Conservation (phyloP, 768 basidiomycete genomes). For the Tulasnella sp. region DNA sequence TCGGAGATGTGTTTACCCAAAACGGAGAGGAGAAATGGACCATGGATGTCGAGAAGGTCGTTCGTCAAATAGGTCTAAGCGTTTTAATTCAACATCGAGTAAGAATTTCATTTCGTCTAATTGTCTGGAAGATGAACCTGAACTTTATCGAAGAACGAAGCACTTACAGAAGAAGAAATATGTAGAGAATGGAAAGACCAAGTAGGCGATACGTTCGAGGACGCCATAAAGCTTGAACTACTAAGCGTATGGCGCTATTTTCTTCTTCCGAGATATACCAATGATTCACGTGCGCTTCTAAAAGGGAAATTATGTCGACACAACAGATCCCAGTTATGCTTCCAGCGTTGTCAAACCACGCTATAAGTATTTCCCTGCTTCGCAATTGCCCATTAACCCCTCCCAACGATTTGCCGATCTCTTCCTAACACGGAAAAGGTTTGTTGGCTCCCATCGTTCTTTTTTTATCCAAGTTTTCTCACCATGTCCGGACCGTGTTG, state of each 20-base stretch:
- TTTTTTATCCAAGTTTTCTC: background rate
- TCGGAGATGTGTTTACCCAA: conserved; percentile 39
- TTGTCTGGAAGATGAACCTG: background rate
- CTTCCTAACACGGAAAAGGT: conserved; percentile 55
- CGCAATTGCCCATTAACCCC: conserved; percentile 62
- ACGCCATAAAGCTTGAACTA: conserved; percentile 44
- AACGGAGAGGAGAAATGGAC: conserved; percentile 41
- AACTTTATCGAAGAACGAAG: conserved; percentile 36
- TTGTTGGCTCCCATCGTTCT: background rate
- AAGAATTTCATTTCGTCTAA: background rate
- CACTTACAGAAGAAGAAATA: conserved; percentile 44
- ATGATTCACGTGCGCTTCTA: background rate
- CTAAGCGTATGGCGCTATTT: conserved; percentile 44
- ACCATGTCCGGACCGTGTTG: background rate
- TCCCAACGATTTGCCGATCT: conserved; percentile 73
- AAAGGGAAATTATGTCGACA: conserved; percentile 64
- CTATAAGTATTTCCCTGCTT: conserved; percentile 63
- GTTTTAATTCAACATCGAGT: conserved; percentile 44
- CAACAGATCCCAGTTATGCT: conserved; percentile 26
- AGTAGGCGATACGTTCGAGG: conserved; percentile 68
- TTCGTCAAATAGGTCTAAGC: conserved; percentile 66
- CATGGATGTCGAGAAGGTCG: conserved; percentile 46
- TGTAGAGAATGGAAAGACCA: conserved; percentile 52
- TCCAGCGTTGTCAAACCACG: conserved; percentile 21
- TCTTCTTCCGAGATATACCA: background rate